phyloP scores from a whole-genome alignment of 2,329 filamentous ascomycete genomes.

The Plectosphaerella sp. region DNA sequence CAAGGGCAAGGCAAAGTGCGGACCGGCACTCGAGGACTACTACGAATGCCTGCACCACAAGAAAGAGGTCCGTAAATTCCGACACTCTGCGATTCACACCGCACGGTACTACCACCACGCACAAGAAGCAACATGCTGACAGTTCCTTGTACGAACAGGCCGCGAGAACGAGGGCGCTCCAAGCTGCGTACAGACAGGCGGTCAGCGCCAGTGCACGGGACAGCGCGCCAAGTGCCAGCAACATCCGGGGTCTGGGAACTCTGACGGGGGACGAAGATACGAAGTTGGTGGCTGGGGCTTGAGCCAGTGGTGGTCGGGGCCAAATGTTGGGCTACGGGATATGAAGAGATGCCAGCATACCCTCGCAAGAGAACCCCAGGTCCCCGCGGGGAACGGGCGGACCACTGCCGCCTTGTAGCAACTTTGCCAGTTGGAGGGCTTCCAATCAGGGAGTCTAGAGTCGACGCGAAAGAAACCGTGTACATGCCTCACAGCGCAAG shows the following conservation, averaged over 20 bases:
- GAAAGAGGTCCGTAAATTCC: conserved; percentile 76
- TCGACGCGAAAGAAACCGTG: too few relatives aligned
- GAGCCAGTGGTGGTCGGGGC: too few relatives aligned
- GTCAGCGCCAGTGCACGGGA: conserved; percentile 72
- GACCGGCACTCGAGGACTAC: conserved; percentile 86
- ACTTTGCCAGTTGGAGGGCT: too few relatives aligned
- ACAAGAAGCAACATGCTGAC: conserved; percentile 2
- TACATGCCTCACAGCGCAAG: too few relatives aligned
- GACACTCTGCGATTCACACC: neutral
- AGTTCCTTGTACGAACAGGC: conserved; percentile 46
- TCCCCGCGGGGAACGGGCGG: too few relatives aligned
- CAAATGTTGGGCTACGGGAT: too few relatives aligned
- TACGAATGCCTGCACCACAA: conserved; percentile 98
- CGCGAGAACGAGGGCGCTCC: conserved; percentile 71
- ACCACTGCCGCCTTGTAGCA: too few relatives aligned
- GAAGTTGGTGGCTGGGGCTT: neutral
- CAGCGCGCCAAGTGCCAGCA: conserved; percentile 73
- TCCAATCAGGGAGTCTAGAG: too few relatives aligned
- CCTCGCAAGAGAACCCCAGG: too few relatives aligned
- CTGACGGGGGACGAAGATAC: conserved; percentile 41
- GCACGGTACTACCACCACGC: neutral
- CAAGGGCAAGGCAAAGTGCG: conserved; percentile 83
- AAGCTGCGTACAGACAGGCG: conserved; percentile 79
- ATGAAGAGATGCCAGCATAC: too few relatives aligned
- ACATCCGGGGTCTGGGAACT: conserved; percentile 84